Evolutionary conservation across 1,284 basidiomycete genomes (phyloP), one percentile per base, ranked within the genome.

Genomic region (Somion occarium): DNA sequence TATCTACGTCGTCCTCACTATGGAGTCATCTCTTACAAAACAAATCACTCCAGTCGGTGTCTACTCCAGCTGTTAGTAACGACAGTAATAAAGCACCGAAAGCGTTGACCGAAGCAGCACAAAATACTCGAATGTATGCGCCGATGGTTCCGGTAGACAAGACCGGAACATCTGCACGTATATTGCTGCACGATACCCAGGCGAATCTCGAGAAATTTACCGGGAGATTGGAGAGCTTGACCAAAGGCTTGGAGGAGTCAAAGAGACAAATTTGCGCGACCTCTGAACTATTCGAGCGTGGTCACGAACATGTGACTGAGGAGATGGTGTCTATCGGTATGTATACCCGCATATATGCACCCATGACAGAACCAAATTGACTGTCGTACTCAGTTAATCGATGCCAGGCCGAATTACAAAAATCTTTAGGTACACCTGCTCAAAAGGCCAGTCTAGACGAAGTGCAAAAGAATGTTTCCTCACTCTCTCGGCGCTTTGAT

Each of bases 101-200:
- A 34, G n/a, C 30, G 30, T 7, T 7, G 15, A 34, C 30, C 15
- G 30, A 7, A 7, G 7, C 30, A 7, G 15, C 30, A 34, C 7
- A 34, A 15, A 34, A 34, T 15, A 34, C 18, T 42, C 39, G 7
- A 46, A 23, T 48, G 45, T 19, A 23, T 43, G 38, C 75, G 18
- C 72, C 78, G 15, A 60, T 77, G 19, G 72, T 72, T 1, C 84
- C 83, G 3, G 57, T 76, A 22, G 84, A 88, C 66, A 85, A 76
- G 58, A 75, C 75, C 9, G 78, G 74, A 13, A 83, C 82, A 1
- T 83, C 85, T 5, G 80, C 82, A 65, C 75, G 83, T 24, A 76
- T 88, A 55, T 72, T 88, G 9, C 67, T 88, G 4, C 79, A 85
- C 54, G 84, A 87, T 62, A 85, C 82, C 0, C 82, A 85, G 54